Conservation (phyloP, 2,329 filamentous ascomycete species). For the Pseudogymnoascus sp. region DNA sequence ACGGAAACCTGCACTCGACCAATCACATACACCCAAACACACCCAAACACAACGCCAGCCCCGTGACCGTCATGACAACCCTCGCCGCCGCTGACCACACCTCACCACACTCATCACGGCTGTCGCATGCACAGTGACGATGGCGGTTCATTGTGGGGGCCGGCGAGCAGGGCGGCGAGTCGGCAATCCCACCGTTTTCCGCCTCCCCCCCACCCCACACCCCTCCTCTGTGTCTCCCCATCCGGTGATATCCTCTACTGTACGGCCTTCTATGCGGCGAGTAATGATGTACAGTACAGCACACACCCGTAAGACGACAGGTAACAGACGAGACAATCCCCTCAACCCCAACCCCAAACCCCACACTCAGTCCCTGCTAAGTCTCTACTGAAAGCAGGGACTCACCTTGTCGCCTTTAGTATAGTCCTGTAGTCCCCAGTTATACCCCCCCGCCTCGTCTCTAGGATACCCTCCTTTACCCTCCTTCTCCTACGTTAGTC, state of each 20-base stretch:
- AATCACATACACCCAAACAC: too few species aligned
- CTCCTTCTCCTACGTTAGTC: conserved; percentile 2
- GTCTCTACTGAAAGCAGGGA: not conserved
- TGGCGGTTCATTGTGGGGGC: conserved; percentile 5
- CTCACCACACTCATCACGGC: not conserved
- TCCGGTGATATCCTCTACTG: not conserved
- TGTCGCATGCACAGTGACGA: conserved; percentile 5
- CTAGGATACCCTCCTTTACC: conserved; percentile 4
- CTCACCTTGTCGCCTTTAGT: not conserved
- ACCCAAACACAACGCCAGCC: not conserved
- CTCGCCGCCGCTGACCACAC: not conserved
- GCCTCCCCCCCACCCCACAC: not conserved
- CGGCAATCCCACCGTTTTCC: not conserved
- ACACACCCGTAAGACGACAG: not conserved
- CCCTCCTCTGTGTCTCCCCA: not conserved
- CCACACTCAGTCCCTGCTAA: conserved; percentile 5
- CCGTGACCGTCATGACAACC: not conserved
- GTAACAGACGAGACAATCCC: not conserved
- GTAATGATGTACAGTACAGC: not conserved
- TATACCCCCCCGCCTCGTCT: not conserved
- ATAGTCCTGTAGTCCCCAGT: not conserved
- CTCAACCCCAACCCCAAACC: conserved; percentile 10
- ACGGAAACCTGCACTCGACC: too few species aligned
- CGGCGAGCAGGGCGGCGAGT: conserved; percentile 2
- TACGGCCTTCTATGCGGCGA: not conserved